Evolutionary conservation across 352 stramenopile species (phyloP), one percentile per base, ranked within the genome.

Genomic region (Pythium aquatile): DNA sequence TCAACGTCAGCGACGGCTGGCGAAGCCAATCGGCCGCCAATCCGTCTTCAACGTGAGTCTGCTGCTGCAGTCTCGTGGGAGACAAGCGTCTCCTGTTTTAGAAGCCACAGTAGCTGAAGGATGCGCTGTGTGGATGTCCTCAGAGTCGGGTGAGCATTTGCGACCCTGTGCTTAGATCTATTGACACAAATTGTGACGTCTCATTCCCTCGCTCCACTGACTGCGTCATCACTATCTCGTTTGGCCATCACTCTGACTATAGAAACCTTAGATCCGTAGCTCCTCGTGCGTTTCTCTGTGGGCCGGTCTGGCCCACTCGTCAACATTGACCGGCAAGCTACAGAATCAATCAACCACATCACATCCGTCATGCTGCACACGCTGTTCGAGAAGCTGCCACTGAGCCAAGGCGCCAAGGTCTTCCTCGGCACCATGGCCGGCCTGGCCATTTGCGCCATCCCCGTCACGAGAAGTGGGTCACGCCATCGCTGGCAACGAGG

Each of bases 391-490:
- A 87, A 86, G 72, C 70, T 90, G 42, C 83, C 83, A 33, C 60
- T 90, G 28, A 74, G 79, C 68, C 81, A 93, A 65, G 66, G 70
- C 55, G 83, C 79, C 69, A 92, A 92, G 61, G 85, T 94, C 26
- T 78, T 84, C 53, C 52, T 92, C 46, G 83, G 83, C 64, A 90
- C 83, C 30, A 75, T 76, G 35, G 54, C 90, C 20, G 88, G 83
- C 65, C 70, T 92, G 44, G 81, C 73, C 40, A 83, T 94, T 61
- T 94, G 85, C 63, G 71, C 79, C 16, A 79, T 83, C 63, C 85
- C 85, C n/a, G 68, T 83, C 47, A 73, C 75, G 29, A 80, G 87
- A 67, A 90, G 81, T 90, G 61, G 55, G 70, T 75, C 17, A 17
- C 3, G 3, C 2, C 47, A 30, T n/a, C 55, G 16, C 52, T 55